Evolutionary conservation across 2,329 filamentous ascomycete genomes (phyloP).

Genomic region (Cercospora berteroae): DNA sequence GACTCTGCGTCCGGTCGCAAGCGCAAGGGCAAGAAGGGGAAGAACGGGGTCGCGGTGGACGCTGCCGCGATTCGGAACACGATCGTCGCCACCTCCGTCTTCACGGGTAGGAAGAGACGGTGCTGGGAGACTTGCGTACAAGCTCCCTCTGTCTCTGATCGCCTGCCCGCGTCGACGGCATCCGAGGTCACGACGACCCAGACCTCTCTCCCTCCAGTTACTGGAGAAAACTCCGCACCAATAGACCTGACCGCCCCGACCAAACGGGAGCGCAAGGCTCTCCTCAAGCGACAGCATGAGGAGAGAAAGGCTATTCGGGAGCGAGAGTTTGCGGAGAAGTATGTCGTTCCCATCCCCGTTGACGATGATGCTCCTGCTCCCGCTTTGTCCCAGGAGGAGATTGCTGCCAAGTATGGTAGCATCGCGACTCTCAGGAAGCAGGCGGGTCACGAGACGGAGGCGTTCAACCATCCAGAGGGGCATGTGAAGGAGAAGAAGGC

Average conservation of each 20-base stretch:
- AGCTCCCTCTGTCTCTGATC: background rate
- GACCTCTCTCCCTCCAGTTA: background rate
- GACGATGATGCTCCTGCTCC: background rate
- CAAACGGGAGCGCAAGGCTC: background rate
- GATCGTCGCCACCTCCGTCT: background rate
- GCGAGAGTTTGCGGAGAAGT: background rate
- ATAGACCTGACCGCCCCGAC: constrained; percentile 1
- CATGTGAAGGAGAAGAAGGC: background rate
- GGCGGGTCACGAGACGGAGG: background rate
- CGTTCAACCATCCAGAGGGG: background rate
- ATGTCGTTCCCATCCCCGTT: background rate
- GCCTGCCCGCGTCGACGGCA: background rate
- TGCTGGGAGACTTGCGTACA: background rate
- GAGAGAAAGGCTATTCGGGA: background rate
- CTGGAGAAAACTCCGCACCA: background rate
- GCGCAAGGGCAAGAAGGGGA: background rate
- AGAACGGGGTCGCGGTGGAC: background rate
- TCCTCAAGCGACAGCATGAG: background rate
- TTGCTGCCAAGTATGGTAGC: background rate
- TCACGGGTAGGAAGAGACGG: background rate
- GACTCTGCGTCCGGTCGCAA: background rate
- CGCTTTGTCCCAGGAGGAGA: background rate
- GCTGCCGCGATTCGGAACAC: background rate
- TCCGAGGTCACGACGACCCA: background rate
- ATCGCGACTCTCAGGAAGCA: background rate